Evolutionary conservation across 116 monocot genomes (phyloP).

Genomic region (Iris pallida): DNA sequence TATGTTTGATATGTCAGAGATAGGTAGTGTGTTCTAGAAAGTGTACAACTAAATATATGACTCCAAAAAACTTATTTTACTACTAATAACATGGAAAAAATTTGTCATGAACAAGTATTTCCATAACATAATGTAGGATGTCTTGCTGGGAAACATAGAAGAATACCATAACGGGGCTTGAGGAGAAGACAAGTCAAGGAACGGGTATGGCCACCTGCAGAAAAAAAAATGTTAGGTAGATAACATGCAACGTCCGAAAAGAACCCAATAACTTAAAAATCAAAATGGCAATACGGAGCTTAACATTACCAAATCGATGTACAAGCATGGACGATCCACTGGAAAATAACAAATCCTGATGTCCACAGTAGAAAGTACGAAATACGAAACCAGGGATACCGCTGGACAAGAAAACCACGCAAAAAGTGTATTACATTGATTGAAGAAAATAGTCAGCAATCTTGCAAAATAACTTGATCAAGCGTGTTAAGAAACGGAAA

Average conservation of each 20-base stretch:
- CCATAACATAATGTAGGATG: too few relatives aligned
- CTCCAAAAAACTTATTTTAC: too few relatives aligned
- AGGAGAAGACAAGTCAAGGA: constrained; percentile 71
- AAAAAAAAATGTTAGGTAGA: background rate
- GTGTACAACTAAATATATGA: too few relatives aligned
- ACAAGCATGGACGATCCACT: constrained; percentile 80
- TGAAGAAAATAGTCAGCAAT: background rate
- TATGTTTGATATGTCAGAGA: too few relatives aligned
- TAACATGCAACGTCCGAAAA: too few relatives aligned
- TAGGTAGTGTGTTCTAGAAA: too few relatives aligned
- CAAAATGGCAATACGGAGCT: too few relatives aligned
- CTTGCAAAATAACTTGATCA: too few relatives aligned
- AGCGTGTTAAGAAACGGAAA: background rate
- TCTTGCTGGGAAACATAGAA: too few relatives aligned
- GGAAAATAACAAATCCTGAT: constrained; percentile 70
- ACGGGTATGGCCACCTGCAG: constrained; percentile 97
- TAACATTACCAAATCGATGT: constrained; percentile 59
- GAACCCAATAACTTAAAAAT: too few relatives aligned
- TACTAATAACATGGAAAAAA: too few relatives aligned
- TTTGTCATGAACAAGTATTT: too few relatives aligned
- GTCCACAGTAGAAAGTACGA: constrained; percentile 90
- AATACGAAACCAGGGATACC: constrained; percentile 84
- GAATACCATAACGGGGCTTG: constrained; percentile 77
- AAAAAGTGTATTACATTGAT: constrained; percentile 6
- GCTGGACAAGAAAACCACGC: constrained; percentile 26